phyloP scores from a whole-genome alignment of 2,329 filamentous ascomycete species.

The Emericellopsis cladophorae region DNA sequence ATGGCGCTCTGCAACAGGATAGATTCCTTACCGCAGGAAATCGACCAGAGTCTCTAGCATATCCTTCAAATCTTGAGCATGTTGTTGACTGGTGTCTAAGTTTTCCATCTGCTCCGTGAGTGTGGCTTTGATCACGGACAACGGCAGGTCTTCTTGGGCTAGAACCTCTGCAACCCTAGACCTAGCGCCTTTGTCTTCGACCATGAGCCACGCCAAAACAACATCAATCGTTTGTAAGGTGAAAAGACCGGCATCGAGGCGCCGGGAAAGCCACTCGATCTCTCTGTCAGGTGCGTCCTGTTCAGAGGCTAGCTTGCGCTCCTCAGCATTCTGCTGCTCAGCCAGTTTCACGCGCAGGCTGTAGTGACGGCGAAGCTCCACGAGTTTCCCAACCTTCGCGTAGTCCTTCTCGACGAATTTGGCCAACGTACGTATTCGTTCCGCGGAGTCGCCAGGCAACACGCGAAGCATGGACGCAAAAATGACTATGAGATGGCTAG shows the following conservation, averaged over 20 bases:
- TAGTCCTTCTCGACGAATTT: constrained; percentile 96
- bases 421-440: constrained; percentile 71
- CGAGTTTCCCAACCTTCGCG: constrained; percentile 64
- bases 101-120: constrained; percentile 47
- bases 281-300: no score
- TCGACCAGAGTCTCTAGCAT: constrained; percentile 41
- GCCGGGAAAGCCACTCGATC: constrained; percentile 59
- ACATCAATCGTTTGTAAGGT: constrained; percentile 74
- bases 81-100: constrained; percentile 42
- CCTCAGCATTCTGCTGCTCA: constrained; percentile 23
- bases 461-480: constrained; percentile 72
- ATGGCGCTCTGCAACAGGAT: no score
- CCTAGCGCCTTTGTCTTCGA: constrained; percentile 71
- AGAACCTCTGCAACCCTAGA: constrained; percentile 51
- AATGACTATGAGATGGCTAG: constrained; percentile 74
- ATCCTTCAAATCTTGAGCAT: constrained; percentile 43
- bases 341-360: constrained; percentile 43
- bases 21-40: constrained; percentile 25
- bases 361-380: constrained; percentile 62
- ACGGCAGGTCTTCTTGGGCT: constrained; percentile 52
- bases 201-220: constrained; percentile 78
- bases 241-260: constrained; percentile 77
- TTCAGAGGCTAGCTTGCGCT: constrained; percentile 24
- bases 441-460: constrained; percentile 63
- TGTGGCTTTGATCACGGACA: constrained; percentile 51